phyloP scores from a whole-genome alignment of 2,329 filamentous ascomycete genomes.

The Nemania abortiva region DNA sequence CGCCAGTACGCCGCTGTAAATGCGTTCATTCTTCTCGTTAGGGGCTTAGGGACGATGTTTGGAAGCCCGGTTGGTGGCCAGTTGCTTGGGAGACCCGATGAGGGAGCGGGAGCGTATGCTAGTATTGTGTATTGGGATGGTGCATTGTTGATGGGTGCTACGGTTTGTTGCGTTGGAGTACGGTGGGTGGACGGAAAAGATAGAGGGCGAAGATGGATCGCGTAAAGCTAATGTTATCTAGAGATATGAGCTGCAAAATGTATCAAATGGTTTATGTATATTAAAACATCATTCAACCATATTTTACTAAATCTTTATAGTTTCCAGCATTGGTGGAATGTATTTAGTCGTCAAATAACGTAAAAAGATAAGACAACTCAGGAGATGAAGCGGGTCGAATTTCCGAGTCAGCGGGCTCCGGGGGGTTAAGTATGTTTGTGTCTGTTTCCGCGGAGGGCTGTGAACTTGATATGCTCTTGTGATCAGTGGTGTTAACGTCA shows the following conservation, averaged over 20 bases:
- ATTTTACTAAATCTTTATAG: too few relatives aligned
- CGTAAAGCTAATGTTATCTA: constrained; percentile 42
- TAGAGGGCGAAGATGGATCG: constrained; percentile 57
- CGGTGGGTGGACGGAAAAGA: constrained; percentile 56
- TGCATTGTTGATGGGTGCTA: constrained; percentile 55
- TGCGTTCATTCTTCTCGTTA: constrained; percentile 60
- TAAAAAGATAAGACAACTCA: too few relatives aligned
- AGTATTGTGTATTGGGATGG: constrained; percentile 58
- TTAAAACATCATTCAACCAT: too few relatives aligned
- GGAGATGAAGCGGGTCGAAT: too few relatives aligned
- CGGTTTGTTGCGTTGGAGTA: constrained; percentile 56
- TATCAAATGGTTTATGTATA: too few relatives aligned
- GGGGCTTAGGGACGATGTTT: constrained; percentile 59
- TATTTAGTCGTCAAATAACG: too few relatives aligned
- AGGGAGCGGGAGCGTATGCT: constrained; percentile 52
- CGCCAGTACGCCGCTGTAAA: constrained; percentile 61
- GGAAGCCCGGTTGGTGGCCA: constrained; percentile 59
- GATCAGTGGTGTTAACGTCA: too few relatives aligned
- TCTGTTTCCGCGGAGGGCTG: too few relatives aligned
- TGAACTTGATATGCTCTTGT: too few relatives aligned
- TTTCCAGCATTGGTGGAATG: too few relatives aligned
- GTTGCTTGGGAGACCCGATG: constrained; percentile 52
- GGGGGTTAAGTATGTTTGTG: too few relatives aligned
- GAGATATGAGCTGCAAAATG: background rate
- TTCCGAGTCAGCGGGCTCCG: too few relatives aligned